Conservation (phyloP, 306 rosid species). For the Elaeagnus macrophylla region DNA sequence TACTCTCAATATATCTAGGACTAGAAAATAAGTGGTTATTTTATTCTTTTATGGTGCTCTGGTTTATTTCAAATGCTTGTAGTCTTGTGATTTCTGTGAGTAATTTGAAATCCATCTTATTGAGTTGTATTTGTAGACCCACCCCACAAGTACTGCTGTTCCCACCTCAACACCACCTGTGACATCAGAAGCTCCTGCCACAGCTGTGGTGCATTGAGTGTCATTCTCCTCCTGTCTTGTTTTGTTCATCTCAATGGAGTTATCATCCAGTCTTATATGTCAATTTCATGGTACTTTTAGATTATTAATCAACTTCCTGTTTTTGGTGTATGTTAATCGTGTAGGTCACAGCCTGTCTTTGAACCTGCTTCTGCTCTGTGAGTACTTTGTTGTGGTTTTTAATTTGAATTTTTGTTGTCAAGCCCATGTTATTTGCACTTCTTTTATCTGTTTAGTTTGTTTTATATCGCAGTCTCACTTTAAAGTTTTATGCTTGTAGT, state of each 20-base stretch:
- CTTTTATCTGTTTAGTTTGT: background rate
- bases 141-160: constrained; percentile 28
- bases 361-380: constrained; percentile 33
- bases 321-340: constrained; percentile 13
- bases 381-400: constrained; percentile 9
- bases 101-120: constrained; percentile 5
- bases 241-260: background rate
- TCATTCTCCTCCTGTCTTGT: background rate
- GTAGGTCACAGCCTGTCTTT: constrained; percentile 35
- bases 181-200: constrained; percentile 33
- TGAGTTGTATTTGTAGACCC: constrained; percentile 19
- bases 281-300: background rate
- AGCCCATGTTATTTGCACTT: background rate
- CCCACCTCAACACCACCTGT: constrained; percentile 17
- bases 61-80: background rate
- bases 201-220: constrained; percentile 44
- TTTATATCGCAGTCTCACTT: background rate
- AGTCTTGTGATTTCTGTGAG: background rate
- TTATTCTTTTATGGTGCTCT: background rate
- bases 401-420: background rate
- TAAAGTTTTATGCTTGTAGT: background rate
- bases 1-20: background rate
- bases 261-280: background rate
- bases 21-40: background rate
- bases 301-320: background rate